Percentiles rank a stretch among this genome's conserved stretches.
Evolutionary conservation across 257 asterid genomes (phyloP).

Genomic region (Penstemon newberryi): DNA sequence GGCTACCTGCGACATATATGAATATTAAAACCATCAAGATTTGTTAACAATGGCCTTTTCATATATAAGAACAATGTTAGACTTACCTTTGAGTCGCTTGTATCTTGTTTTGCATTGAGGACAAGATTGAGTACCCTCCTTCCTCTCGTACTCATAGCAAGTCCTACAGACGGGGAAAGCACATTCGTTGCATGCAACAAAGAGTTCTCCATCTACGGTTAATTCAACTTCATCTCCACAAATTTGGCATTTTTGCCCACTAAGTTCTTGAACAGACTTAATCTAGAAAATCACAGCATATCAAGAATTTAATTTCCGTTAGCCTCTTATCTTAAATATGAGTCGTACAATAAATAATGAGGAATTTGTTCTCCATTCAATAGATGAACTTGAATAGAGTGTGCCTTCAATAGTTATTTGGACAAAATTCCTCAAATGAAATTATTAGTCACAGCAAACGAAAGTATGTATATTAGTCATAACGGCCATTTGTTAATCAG

Average conservation of each 20-base stretch:
- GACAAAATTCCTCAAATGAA: not conserved
- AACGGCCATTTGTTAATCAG: conserved; percentile 1
- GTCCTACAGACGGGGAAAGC: conserved; percentile 88
- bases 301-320: conserved; percentile 25
- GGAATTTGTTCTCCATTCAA: not conserved
- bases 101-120: conserved; percentile 95
- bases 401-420: not conserved
- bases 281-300: conserved; percentile 42
- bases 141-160: conserved; percentile 86
- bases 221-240: conserved; percentile 81
- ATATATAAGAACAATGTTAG: not conserved
- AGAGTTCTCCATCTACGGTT: conserved; percentile 60
- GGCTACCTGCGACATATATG: conserved; percentile 53
- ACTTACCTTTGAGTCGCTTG: conserved; percentile 81
- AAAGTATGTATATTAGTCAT: conserved; percentile 1
- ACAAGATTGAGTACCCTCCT: conserved; percentile 81
- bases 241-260: conserved; percentile 72
- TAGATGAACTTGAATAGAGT: conserved; percentile 5
- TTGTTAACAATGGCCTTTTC: not conserved
- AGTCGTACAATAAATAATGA: conserved; percentile 4
- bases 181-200: conserved; percentile 96
- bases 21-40: conserved; percentile 4
- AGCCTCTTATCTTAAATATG: conserved; percentile 8
- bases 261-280: conserved; percentile 64
- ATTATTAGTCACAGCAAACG: not conserved